Evolutionary conservation across 75 land plant species (phyloP).

Genomic region (Adiantum capillusveneris): DNA sequence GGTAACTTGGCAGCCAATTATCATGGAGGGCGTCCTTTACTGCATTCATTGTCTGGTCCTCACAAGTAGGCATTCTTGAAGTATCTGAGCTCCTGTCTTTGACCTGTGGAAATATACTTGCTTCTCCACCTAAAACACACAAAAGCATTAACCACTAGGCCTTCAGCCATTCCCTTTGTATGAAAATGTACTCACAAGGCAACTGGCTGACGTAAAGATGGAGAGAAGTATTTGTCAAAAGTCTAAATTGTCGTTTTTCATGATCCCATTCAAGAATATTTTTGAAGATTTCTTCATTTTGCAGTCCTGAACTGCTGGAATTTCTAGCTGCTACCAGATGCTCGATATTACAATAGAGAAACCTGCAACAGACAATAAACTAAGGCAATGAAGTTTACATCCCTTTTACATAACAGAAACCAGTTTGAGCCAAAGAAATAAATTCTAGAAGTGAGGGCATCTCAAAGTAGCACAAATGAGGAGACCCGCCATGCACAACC

Average conservation of each 20-base stretch:
- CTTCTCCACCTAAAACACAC: conserved; percentile 55
- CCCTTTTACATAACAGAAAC: no score
- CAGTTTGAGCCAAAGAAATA: no score
- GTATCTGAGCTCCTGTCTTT: neutral
- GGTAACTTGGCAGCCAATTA: no score
- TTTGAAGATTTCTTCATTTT: neutral
- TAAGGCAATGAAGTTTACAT: no score
- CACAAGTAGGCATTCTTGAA: neutral
- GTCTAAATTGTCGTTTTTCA: conserved; percentile 22
- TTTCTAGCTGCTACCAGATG: conserved; percentile 3
- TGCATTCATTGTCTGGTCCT: no score
- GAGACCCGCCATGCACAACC: no score
- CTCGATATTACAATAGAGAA: conserved; percentile 59
- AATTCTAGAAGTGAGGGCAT: no score
- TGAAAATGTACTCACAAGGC: conserved; percentile 53
- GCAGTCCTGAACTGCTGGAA: no score
- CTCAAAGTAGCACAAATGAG: no score
- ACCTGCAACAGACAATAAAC: no score
- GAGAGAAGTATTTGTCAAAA: conserved; percentile 47
- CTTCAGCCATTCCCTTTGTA: neutral
- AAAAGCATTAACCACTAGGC: neutral
- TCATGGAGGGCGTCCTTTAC: no score
- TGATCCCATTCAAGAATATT: conserved; percentile 24
- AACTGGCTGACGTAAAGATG: conserved; percentile 82
- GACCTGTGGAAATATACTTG: conserved; percentile 34